phyloP scores from a whole-genome alignment of 208 protist genomes.

The Acanthamoeba royreba region DNA sequence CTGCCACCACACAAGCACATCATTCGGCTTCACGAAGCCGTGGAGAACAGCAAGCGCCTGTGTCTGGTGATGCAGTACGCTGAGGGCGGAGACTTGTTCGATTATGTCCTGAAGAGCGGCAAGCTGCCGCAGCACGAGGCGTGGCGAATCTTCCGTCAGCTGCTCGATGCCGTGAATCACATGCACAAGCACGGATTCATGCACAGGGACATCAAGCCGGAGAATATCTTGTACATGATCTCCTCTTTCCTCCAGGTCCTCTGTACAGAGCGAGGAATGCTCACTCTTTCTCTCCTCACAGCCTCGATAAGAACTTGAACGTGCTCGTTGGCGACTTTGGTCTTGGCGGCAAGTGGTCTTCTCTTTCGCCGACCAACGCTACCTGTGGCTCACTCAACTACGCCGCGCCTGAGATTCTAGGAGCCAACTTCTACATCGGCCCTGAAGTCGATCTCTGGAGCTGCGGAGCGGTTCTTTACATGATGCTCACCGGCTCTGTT shows the following conservation, averaged over 20 bases:
- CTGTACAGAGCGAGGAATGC: neutral
- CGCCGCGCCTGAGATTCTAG: slow-evolving; percentile 12
- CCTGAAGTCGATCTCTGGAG: slow-evolving; percentile 42
- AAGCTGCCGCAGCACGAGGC: slow-evolving; percentile 64
- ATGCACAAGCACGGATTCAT: slow-evolving; percentile 58
- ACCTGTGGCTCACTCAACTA: slow-evolving; percentile 36
- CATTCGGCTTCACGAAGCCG: slow-evolving; percentile 69
- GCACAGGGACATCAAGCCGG: slow-evolving; percentile 49
- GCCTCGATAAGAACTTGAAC: slow-evolving; percentile 12
- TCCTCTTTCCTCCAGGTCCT: neutral
- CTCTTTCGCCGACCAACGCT: slow-evolving; percentile 29
- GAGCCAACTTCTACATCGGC: slow-evolving; percentile 29
- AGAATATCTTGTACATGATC: slow-evolving; percentile 32
- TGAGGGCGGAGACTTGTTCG: slow-evolving; percentile 74
- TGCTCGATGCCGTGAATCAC: slow-evolving; percentile 57
- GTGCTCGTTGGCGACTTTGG: slow-evolving; percentile 36
- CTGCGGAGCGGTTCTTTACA: slow-evolving; percentile 41
- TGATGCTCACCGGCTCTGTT: slow-evolving; percentile 14
- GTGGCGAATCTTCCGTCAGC: slow-evolving; percentile 49
- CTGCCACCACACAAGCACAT: slow-evolving; percentile 71
- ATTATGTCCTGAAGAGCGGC: slow-evolving; percentile 48
- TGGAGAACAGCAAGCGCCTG: slow-evolving; percentile 55
- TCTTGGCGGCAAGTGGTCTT: slow-evolving; percentile 25
- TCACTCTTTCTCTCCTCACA: neutral
- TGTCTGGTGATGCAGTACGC: slow-evolving; percentile 76